These are phyloP conservation scores for Mucor lusitanicus DNA, from an alignment of 371 early-diverging fungal genomes.

Conservation along the genomic window DNA sequence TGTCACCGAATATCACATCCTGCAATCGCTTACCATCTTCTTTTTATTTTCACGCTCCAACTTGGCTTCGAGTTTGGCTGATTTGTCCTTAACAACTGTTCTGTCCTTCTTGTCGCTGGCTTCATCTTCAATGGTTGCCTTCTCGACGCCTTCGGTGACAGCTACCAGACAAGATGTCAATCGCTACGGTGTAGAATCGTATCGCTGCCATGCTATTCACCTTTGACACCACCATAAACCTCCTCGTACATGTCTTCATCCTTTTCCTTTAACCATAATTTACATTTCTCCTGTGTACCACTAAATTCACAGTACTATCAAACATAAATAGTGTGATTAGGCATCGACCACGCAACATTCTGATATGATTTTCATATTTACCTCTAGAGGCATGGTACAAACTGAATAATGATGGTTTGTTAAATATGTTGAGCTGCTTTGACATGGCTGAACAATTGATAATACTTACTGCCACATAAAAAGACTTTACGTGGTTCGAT, in stretches of 20 bases:
- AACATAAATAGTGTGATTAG: slow-evolving; percentile 4
- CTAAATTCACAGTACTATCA: slow-evolving; percentile 89
- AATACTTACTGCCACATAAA: slow-evolving; percentile 50
- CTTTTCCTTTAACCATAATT: slow-evolving; percentile 71
- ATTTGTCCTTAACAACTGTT: slow-evolving; percentile 57
- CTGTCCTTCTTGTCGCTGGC: slow-evolving; percentile 42
- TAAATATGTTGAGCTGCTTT: neutral
- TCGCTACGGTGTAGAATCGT: neutral
- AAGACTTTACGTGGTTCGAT: slow-evolving; percentile 39
- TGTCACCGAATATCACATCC: neutral
- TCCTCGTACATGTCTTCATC: slow-evolving; percentile 59
- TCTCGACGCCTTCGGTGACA: slow-evolving; percentile 45
- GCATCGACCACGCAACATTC: neutral
- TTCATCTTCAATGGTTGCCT: slow-evolving; percentile 27
- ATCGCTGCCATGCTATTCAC: slow-evolving; percentile 20
- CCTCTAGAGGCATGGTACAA: slow-evolving; percentile 63
- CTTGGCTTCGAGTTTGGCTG: slow-evolving; percentile 66
- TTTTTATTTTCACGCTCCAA: slow-evolving; percentile 74
- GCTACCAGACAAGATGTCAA: slow-evolving; percentile 13
- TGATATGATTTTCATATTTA: slow-evolving; percentile 17
- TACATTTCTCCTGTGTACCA: slow-evolving; percentile 79
- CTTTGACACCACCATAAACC: slow-evolving; percentile 56
- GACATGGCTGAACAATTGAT: neutral
- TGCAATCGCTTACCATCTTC: slow-evolving; percentile 58
- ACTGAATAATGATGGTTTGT: slow-evolving; percentile 31